These are phyloP conservation scores for Rhodotorula toruloides DNA, from an alignment of 768 basidiomycete species.

Conservation along the genomic window DNA sequence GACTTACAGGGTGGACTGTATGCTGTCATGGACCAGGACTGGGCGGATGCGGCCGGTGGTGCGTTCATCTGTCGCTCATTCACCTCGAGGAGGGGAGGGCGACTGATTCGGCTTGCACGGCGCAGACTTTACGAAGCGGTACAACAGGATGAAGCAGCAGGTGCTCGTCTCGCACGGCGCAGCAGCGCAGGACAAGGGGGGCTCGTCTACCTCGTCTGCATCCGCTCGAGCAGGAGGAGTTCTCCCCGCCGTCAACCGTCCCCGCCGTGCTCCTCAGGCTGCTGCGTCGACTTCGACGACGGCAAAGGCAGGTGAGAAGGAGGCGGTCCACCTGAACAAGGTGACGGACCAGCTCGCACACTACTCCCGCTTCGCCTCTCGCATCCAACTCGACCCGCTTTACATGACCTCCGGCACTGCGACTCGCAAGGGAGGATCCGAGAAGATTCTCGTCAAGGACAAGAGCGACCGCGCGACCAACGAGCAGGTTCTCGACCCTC, in stretches of 20 bases:
- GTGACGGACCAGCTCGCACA: slow-evolving; percentile 64
- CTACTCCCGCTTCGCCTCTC: slow-evolving; percentile 61
- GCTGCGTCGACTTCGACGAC: not conserved
- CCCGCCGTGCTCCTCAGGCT: slow-evolving; percentile 4
- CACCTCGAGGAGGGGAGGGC: no score
- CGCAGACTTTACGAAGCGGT: slow-evolving; percentile 92
- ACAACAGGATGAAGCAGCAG: slow-evolving; percentile 88
- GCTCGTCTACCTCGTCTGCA: slow-evolving; percentile 48
- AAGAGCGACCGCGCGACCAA: slow-evolving; percentile 94
- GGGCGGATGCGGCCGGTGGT: slow-evolving; percentile 23
- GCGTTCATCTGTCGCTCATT: not conserved
- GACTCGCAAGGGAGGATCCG: slow-evolving; percentile 86
- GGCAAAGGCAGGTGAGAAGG: slow-evolving; percentile 8
- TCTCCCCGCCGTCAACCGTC: slow-evolving; percentile 28
- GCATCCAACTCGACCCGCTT: slow-evolving; percentile 66
- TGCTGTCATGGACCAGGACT: slow-evolving; percentile 54
- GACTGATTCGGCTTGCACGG: no score
- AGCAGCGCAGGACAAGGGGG: slow-evolving; percentile 65
- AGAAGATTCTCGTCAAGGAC: slow-evolving; percentile 81
- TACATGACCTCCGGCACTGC: slow-evolving; percentile 56
- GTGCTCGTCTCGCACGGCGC: slow-evolving; percentile 56
- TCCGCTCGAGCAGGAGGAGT: slow-evolving; percentile 13
- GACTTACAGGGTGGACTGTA: slow-evolving; percentile 61
- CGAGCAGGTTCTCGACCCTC: slow-evolving; percentile 92
- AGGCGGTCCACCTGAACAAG: slow-evolving; percentile 50